Base-by-base conservation (phyloP, 805 yeast species). In the Nakazawaea wyomingensis region DNA sequence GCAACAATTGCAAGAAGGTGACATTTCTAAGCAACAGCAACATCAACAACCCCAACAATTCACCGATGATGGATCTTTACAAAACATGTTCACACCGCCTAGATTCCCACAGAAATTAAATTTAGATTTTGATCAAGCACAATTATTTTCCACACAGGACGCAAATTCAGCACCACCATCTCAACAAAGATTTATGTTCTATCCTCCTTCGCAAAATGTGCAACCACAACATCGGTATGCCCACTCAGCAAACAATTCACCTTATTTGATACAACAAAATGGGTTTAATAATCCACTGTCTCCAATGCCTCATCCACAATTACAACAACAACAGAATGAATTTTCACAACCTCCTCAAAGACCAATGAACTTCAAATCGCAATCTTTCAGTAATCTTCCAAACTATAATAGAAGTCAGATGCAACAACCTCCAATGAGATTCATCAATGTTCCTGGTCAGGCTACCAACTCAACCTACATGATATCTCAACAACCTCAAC, bases 391-490 rank as follows among this genome's bases (percentile, higher is more conserved):
- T 21, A 27, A 27, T 28, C 16, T 34, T 10, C 39, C 36, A 8
- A 36, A 11, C n/a, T 42, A 30, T 21, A 32, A 29, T 22, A 44
- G 10, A 39, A 34, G 13, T 41, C 33, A 14, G 17, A 19, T 36
- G 16, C 45, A 42, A 26, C 40, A 30, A 17, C 45, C 45, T 3
- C 37, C 47, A 3, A 28, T 33, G 35, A 41, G 43, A 11, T 43
- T 45, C 10, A 32, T 46, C 19, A 42, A 39, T 44, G 44, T 39
- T 2, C 45, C 45, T 13, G 41, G 41, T 4, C 41, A 10, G 9
- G 1, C 24, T 11, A 32, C 30, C n/a, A 16, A 19, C 17, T 14
- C 22, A n/a, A 17, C 27, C 29, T 30, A 20, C 19, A 19, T 22
- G 31, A n/a, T 5, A 2, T 11, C 27, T 14, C 34, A 20, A 28